Conservation (phyloP, 768 basidiomycete genomes). For the Imleria badia region DNA sequence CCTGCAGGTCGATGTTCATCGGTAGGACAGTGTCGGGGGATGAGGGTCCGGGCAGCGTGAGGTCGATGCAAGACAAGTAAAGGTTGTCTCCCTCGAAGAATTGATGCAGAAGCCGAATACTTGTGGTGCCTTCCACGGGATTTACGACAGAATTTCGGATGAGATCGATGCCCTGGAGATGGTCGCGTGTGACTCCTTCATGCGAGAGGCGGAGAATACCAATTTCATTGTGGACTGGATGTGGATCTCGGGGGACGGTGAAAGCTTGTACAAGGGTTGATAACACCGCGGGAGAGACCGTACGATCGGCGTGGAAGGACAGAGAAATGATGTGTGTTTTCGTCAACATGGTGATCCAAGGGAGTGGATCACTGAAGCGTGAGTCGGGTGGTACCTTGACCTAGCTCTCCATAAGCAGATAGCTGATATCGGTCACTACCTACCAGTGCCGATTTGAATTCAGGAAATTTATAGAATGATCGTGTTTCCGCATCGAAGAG, state of each 20-base stretch:
- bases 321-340: not conserved
- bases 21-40: not conserved
- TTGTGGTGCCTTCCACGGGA: not conserved
- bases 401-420: not conserved
- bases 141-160: slow-evolving; percentile 1
- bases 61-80: not conserved
- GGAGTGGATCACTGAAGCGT: not conserved
- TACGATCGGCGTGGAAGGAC: not conserved
- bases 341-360: not conserved
- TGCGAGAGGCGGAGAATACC: not conserved
- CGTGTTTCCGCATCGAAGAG: no score
- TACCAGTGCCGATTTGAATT: no score
- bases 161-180: not conserved
- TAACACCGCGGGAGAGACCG: not conserved
- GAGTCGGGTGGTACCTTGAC: not conserved
- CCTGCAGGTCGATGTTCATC: not conserved
- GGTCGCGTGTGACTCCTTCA: not conserved
- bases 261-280: not conserved
- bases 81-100: not conserved
- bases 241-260: not conserved
- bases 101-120: not conserved
- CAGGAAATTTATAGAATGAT: no score
- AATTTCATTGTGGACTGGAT: no score
- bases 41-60: not conserved
- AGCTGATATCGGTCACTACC: no score